phyloP scores from a whole-genome alignment of 495 filamentous ascomycete species.

The Lepraria neglecta region DNA sequence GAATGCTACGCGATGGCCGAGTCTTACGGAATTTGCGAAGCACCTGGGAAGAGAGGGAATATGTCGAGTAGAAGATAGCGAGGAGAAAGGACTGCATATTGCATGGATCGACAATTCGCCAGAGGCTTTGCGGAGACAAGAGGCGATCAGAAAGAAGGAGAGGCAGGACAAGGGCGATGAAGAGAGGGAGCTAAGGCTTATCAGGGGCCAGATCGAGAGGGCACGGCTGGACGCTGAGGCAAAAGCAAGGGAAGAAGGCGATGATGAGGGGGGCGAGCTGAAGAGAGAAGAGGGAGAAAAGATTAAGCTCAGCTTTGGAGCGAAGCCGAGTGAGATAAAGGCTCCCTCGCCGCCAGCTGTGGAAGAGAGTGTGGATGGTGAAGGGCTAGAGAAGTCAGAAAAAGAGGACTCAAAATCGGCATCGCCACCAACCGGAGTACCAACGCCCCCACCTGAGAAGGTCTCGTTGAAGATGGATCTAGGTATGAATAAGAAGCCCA shows the following conservation, averaged over 20 bases:
- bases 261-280: slow-evolving; percentile 47
- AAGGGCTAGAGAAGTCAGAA: slow-evolving; percentile 22
- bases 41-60: slow-evolving; percentile 76
- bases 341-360: slow-evolving; percentile 31
- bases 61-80: slow-evolving; percentile 75
- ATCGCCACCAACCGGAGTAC: slow-evolving; percentile 27
- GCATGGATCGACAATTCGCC: slow-evolving; percentile 87
- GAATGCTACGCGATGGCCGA: slow-evolving; percentile 84
- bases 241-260: slow-evolving; percentile 39
- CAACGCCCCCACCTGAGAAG: slow-evolving; percentile 36
- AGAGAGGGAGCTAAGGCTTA: slow-evolving; percentile 71
- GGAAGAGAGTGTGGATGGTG: slow-evolving; percentile 4
- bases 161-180: slow-evolving; percentile 83
- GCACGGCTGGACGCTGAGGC: slow-evolving; percentile 54
- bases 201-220: slow-evolving; percentile 71
- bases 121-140: slow-evolving; percentile 69
- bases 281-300: slow-evolving; percentile 74
- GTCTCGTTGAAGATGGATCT: slow-evolving; percentile 50
- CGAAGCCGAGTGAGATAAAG: slow-evolving; percentile 29
- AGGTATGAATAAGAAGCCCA: slow-evolving; percentile 52
- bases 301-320: slow-evolving; percentile 68
- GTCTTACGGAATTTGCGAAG: slow-evolving; percentile 82
- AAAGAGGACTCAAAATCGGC: slow-evolving; percentile 26
- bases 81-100: slow-evolving; percentile 68
- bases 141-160: slow-evolving; percentile 77